Percentiles rank a stretch among this genome's conserved stretches.
Evolutionary conservation across 1,284 basidiomycete genomes (phyloP).

Genomic region (Fistulinella staudtii): DNA sequence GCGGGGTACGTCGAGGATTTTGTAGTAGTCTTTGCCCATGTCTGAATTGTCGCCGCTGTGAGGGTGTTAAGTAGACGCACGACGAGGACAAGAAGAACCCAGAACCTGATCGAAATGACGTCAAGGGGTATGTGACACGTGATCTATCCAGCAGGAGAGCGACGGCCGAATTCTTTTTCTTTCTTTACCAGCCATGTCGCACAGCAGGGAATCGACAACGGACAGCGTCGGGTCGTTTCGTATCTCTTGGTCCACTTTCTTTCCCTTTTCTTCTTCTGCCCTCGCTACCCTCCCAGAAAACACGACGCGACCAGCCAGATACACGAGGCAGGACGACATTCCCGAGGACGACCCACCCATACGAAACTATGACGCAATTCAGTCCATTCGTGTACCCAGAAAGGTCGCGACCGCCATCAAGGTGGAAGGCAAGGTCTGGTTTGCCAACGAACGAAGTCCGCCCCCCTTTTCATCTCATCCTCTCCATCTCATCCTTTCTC

Average conservation of each 20-base stretch:
- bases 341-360: slow-evolving; percentile 52
- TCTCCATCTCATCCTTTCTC: slow-evolving; percentile 4
- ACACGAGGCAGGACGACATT: slow-evolving; percentile 66
- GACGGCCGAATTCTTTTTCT: neutral
- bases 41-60: no score
- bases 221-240: slow-evolving; percentile 26
- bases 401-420: slow-evolving; percentile 88
- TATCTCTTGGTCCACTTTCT: slow-evolving; percentile 56
- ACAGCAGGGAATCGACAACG: slow-evolving; percentile 6
- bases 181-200: slow-evolving; percentile 10
- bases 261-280: slow-evolving; percentile 68
- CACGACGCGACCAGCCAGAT: slow-evolving; percentile 51
- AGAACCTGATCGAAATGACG: slow-evolving; percentile 31
- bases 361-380: slow-evolving; percentile 70
- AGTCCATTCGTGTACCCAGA: slow-evolving; percentile 69
- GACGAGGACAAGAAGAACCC: no score
- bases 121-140: slow-evolving; percentile 18
- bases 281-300: slow-evolving; percentile 62
- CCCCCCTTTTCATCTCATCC: slow-evolving; percentile 4
- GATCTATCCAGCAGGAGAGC: neutral
- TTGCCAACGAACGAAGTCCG: slow-evolving; percentile 94
- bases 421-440: slow-evolving; percentile 98
- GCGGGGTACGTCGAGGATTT: slow-evolving; percentile 70
- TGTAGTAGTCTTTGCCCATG: slow-evolving; percentile 85
- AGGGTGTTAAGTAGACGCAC: no score